phyloP scores from a whole-genome alignment of 164 flowering plant species.

The Berberis thunbergii region DNA sequence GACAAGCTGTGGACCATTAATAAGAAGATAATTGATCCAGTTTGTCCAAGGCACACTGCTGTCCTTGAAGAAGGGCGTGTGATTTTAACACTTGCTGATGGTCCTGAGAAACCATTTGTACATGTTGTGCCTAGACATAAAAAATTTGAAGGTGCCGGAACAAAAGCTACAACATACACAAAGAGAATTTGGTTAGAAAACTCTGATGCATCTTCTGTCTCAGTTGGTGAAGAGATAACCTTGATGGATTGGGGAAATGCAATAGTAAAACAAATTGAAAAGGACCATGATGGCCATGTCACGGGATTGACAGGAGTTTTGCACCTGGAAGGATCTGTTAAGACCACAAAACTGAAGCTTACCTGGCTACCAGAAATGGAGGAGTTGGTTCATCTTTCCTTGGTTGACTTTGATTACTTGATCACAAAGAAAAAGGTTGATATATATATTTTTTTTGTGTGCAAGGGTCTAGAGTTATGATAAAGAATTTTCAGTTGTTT shows the following conservation, averaged over 20 bases:
- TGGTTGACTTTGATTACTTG: slow-evolving; percentile 70
- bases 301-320: slow-evolving; percentile 50
- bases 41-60: slow-evolving; percentile 91
- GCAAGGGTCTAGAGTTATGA: no score
- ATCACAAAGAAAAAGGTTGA: slow-evolving; percentile 90
- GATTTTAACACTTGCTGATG: slow-evolving; percentile 59
- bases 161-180: slow-evolving; percentile 65
- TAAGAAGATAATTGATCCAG: slow-evolving; percentile 87
- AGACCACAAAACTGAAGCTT: slow-evolving; percentile 87
- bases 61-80: slow-evolving; percentile 63
- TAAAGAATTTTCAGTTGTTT: no score
- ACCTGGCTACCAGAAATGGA: slow-evolving; percentile 78
- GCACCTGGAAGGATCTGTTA: slow-evolving; percentile 85
- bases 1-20: slow-evolving; percentile 95
- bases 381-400: slow-evolving; percentile 60
- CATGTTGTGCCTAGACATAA: slow-evolving; percentile 77
- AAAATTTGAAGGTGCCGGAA: slow-evolving; percentile 76
- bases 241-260: slow-evolving; percentile 98
- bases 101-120: slow-evolving; percentile 62
- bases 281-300: slow-evolving; percentile 53
- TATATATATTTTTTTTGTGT: neutral
- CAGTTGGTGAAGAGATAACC: slow-evolving; percentile 70
- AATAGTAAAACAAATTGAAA: slow-evolving; percentile 55
- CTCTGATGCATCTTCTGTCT: slow-evolving; percentile 57
- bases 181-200: slow-evolving; percentile 73